These are phyloP conservation scores for Yamadazyma paraphyllophila DNA, from an alignment of 805 yeast genomes.

Conservation along the genomic window DNA sequence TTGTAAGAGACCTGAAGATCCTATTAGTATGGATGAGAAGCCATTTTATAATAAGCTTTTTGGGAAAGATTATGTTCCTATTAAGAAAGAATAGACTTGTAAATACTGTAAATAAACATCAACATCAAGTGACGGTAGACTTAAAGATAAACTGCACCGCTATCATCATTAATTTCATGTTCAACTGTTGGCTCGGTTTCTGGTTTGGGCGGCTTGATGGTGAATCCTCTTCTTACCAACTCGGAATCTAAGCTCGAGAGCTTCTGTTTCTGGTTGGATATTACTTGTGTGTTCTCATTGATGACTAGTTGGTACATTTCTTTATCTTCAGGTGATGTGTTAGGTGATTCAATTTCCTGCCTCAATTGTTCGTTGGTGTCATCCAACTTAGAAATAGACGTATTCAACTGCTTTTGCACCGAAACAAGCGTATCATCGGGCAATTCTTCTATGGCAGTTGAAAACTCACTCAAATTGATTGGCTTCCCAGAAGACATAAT, in stretches of 20 bases:
- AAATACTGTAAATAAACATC: constrained; percentile 5
- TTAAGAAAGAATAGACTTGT: constrained; percentile 19
- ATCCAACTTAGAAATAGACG: constrained; percentile 45
- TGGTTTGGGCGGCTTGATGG: background rate
- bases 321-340: constrained; percentile 37
- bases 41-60: constrained; percentile 41
- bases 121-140: background rate
- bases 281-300: constrained; percentile 54
- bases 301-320: constrained; percentile 53
- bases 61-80: constrained; percentile 32
- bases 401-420: constrained; percentile 21
- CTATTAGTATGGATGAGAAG: constrained; percentile 42
- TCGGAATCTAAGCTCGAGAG: constrained; percentile 47
- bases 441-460: constrained; percentile 51
- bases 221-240: constrained; percentile 39
- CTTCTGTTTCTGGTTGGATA: constrained; percentile 49
- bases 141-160: constrained; percentile 21
- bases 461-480: constrained; percentile 43
- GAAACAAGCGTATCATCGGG: constrained; percentile 34
- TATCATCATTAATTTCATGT: background rate
- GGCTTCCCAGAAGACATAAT: constrained; percentile 26
- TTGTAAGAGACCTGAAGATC: constrained; percentile 72
- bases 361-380: constrained; percentile 52
- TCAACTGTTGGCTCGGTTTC: background rate
- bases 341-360: constrained; percentile 32